Conservation (phyloP, 1,284 basidiomycete species). For the Hemileia vastatrix region DNA sequence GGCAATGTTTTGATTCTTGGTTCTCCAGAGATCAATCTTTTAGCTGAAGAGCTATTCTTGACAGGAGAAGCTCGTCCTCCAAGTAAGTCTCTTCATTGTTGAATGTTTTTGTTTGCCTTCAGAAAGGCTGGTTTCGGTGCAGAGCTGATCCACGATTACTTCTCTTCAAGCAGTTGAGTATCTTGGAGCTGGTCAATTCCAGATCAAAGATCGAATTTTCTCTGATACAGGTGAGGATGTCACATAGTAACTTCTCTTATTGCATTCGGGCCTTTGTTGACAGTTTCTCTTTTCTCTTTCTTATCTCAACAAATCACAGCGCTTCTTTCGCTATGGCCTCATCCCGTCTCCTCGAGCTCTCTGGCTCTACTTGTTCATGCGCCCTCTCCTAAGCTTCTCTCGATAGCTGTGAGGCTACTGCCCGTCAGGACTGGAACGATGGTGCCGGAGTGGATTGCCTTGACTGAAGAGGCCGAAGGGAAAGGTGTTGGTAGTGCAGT, state of each 20-base stretch:
- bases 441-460: constrained; percentile 31
- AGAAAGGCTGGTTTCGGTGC: background rate
- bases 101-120: too few species aligned
- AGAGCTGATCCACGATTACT: too few species aligned
- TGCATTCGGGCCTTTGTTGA: too few species aligned
- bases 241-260: too few species aligned
- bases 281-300: too few species aligned
- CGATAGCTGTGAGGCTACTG: constrained; percentile 26
- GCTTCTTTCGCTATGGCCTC: too few species aligned
- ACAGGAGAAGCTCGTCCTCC: constrained; percentile 13
- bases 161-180: too few species aligned
- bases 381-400: constrained; percentile 23
- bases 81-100: too few species aligned
- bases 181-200: too few species aligned
- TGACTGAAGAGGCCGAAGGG: constrained; percentile 23
- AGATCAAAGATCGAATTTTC: too few species aligned
- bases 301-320: too few species aligned
- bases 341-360: background rate
- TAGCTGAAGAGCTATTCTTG: constrained; percentile 13
- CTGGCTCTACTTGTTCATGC: constrained; percentile 26
- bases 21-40: constrained; percentile 26
- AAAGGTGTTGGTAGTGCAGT: constrained; percentile 19
- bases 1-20: constrained; percentile 27
- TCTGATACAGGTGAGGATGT: too few species aligned
- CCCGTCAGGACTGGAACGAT: constrained; percentile 30